Conservation (phyloP, 306 rosid species). For the Glycine soja region DNA sequence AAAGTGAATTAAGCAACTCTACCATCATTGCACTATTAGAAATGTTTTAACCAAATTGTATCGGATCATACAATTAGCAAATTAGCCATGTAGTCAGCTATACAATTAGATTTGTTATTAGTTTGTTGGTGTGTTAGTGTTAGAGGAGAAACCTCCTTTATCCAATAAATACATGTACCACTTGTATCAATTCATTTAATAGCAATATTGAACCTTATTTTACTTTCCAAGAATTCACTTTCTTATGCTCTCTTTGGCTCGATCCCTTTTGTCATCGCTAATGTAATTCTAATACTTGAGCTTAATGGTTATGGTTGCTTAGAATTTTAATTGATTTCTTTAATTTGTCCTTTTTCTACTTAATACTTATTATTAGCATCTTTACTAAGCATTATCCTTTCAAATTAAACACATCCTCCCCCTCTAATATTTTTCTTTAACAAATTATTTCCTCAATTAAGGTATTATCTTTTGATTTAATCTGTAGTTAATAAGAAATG, state of each 20-base stretch:
- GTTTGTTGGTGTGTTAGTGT: neutral
- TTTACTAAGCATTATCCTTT: neutral
- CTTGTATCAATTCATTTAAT: neutral
- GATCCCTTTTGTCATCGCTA: too few relatives aligned
- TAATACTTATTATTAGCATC: neutral
- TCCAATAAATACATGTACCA: neutral
- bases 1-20: neutral
- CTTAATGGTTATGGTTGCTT: conserved; percentile 3
- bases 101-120: neutral
- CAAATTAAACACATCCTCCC: too few relatives aligned
- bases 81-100: neutral
- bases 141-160: neutral
- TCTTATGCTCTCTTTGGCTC: too few relatives aligned
- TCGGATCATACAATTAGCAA: neutral
- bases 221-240: neutral
- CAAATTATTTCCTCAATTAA: neutral
- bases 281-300: too few relatives aligned
- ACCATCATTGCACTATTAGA: neutral
- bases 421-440: neutral
- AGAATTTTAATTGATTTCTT: neutral
- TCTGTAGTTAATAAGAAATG: neutral
- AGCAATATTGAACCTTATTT: neutral
- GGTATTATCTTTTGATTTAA: neutral
- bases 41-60: neutral
- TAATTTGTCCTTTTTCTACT: neutral